Conservation (phyloP, 192 early-diverging fungal genomes). For the Paraglomus occultum region DNA sequence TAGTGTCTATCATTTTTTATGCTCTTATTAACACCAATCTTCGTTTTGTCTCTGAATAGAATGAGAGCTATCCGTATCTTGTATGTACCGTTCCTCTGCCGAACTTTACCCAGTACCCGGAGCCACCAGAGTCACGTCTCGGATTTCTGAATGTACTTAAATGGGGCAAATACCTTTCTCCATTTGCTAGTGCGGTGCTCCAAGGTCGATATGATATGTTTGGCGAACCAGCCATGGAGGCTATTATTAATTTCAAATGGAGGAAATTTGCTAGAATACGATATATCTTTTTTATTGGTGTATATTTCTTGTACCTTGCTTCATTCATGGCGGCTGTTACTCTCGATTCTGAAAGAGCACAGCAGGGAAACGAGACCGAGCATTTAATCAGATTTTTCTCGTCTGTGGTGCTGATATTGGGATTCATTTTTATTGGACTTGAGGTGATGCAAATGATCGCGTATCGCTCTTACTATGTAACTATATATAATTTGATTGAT, state of each 20-base stretch:
- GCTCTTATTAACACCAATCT: too few relatives aligned
- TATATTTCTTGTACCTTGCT: not conserved
- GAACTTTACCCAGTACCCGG: not conserved
- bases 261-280: slow-evolving; percentile 18
- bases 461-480: not conserved
- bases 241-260: slow-evolving; percentile 29
- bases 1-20: too few relatives aligned
- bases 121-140: not conserved
- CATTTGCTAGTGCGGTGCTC: slow-evolving; percentile 1
- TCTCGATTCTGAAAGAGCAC: not conserved
- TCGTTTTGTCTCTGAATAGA: too few relatives aligned
- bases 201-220: slow-evolving; percentile 12
- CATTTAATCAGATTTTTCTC: not conserved
- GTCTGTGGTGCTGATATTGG: not conserved
- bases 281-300: not conserved
- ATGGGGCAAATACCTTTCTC: not conserved
- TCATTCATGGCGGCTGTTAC: not conserved
- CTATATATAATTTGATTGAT: not conserved
- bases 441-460: slow-evolving; percentile 14
- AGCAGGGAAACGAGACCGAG: too few relatives aligned
- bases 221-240: slow-evolving; percentile 27
- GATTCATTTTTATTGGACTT: not conserved
- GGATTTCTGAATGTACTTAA: not conserved
- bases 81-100: slow-evolving; percentile 10
- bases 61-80: not conserved